Percentiles rank a stretch among this genome's conserved stretches.
These are phyloP conservation scores for Colletotrichum sp. DNA, from an alignment of 2,329 filamentous ascomycete species.

Conservation along the genomic window DNA sequence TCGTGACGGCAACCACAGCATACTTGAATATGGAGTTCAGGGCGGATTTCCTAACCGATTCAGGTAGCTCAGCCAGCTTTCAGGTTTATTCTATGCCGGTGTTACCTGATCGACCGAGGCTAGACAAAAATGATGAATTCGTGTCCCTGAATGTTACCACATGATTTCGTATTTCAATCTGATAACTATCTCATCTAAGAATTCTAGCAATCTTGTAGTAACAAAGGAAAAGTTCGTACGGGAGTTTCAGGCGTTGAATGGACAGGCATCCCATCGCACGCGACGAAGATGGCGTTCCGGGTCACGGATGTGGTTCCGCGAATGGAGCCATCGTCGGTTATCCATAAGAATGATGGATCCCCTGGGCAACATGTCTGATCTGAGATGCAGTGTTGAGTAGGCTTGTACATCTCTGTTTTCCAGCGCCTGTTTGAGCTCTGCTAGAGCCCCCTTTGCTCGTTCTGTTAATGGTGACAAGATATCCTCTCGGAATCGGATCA, in stretches of 20 bases:
- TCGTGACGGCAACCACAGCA: too few species aligned
- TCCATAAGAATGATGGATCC: conserved; percentile 35
- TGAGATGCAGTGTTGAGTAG: conserved; percentile 27
- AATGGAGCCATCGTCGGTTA: conserved; percentile 39
- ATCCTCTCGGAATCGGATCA: conserved; percentile 36
- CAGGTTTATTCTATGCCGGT: too few species aligned
- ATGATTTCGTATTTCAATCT: too few species aligned
- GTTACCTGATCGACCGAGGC: too few species aligned
- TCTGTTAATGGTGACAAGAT: conserved; percentile 31
- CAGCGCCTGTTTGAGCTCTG: conserved; percentile 27
- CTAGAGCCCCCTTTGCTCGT: conserved; percentile 25
- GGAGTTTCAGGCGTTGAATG: conserved; percentile 21
- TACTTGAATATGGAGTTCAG: too few species aligned
- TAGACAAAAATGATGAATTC: too few species aligned
- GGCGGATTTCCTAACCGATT: too few species aligned
- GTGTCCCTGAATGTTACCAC: too few species aligned
- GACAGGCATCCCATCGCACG: conserved; percentile 36
- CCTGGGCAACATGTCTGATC: conserved; percentile 28
- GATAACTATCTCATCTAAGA: too few species aligned
- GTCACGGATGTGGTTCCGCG: conserved; percentile 34
- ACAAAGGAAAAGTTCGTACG: too few species aligned
- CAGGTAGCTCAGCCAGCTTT: too few species aligned
- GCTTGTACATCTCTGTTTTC: conserved; percentile 9
- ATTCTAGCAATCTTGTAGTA: too few species aligned
- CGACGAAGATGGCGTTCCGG: conserved; percentile 37